These are phyloP conservation scores for Fraxinus latifolia DNA, from an alignment of 305 asterid species.

Conservation along the genomic window DNA sequence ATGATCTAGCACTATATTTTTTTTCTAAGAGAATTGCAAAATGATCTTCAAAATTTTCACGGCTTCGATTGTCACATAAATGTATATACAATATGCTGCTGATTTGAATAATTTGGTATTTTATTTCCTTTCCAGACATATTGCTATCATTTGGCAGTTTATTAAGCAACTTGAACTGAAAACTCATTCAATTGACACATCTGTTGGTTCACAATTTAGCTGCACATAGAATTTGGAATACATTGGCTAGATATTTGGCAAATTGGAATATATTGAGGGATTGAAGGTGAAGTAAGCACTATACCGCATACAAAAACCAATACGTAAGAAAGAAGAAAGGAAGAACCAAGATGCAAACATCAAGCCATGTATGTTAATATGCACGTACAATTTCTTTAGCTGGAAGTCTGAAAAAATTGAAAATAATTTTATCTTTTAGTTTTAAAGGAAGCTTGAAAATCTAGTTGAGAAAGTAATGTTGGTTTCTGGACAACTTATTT, in stretches of 20 bases:
- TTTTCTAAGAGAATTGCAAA: not conserved
- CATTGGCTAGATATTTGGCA: not conserved
- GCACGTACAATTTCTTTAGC: not conserved
- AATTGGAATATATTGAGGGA: not conserved
- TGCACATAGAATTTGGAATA: not conserved
- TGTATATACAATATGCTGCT: conserved; percentile 5
- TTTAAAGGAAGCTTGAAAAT: not conserved
- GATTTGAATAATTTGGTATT: conserved; percentile 4
- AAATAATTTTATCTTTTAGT: not conserved
- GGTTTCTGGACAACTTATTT: not conserved
- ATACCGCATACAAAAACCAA: not conserved
- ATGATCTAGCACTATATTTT: not conserved
- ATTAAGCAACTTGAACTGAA: not conserved
- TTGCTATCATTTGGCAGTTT: not conserved
- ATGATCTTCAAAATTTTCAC: not conserved
- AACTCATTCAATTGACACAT: not conserved
- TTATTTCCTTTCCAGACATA: conserved; percentile 5
- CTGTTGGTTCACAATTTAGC: conserved; percentile 3
- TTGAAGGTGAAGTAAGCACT: not conserved
- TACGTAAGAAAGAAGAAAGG: not conserved
- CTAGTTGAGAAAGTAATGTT: not conserved
- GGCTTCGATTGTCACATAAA: not conserved
- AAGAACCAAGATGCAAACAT: conserved; percentile 3
- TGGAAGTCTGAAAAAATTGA: not conserved
- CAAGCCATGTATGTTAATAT: not conserved